phyloP scores from a whole-genome alignment of 257 asterid species.

The Eustoma russellianum region DNA sequence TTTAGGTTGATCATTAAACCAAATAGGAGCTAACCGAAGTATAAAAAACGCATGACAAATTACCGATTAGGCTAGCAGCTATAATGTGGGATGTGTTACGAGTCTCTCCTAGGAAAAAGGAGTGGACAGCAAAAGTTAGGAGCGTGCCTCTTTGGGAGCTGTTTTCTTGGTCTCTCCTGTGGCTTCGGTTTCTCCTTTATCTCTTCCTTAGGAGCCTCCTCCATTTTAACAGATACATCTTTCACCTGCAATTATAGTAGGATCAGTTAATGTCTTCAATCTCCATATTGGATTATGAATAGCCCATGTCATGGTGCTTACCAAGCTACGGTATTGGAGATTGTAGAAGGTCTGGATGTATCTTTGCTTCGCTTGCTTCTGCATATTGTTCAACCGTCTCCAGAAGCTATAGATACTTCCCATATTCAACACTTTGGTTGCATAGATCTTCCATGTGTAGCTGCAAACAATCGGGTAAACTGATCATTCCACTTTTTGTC shows the following conservation, averaged over 20 bases:
- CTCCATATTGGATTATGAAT: neutral
- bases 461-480: slow-evolving; percentile 26
- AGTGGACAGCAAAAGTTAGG: neutral
- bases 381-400: slow-evolving; percentile 45
- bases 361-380: slow-evolving; percentile 68
- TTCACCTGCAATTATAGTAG: slow-evolving; percentile 33
- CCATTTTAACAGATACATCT: slow-evolving; percentile 31
- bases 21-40: no score
- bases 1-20: no score
- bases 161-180: slow-evolving; percentile 41
- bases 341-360: slow-evolving; percentile 68
- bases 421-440: slow-evolving; percentile 77
- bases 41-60: neutral
- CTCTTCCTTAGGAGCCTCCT: slow-evolving; percentile 41
- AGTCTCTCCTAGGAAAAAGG: neutral
- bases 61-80: neutral
- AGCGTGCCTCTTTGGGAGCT: slow-evolving; percentile 32
- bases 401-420: slow-evolving; percentile 74
- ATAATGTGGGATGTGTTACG: neutral
- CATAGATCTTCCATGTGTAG: slow-evolving; percentile 92
- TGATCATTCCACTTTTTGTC: neutral
- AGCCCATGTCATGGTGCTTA: slow-evolving; percentile 13
- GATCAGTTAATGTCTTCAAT: no score
- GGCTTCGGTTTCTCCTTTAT: slow-evolving; percentile 42
- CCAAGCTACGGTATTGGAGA: slow-evolving; percentile 69